Percentiles rank a stretch among this genome's conserved stretches.
phyloP scores from a whole-genome alignment of 139 green algal genomes.

The Chlorella vulgaris region DNA sequence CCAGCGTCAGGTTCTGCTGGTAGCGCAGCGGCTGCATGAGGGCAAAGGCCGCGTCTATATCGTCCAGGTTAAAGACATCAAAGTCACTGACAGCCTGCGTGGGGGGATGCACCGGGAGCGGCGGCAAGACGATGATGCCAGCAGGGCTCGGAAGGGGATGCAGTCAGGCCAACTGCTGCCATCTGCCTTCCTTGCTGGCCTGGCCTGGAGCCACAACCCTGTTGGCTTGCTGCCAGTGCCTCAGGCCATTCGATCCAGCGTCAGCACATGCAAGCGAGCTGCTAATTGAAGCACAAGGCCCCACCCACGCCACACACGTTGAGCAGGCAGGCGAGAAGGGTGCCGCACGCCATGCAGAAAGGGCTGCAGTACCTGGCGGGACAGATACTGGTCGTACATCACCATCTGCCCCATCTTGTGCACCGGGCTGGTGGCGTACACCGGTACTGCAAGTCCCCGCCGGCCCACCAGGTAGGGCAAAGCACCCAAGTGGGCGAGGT shows the following conservation, averaged over 20 bases:
- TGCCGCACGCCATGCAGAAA: too few species aligned
- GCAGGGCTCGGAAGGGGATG: too few species aligned
- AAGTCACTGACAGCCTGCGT: constrained; percentile 68
- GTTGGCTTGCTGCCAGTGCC: too few species aligned
- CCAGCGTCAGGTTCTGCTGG: constrained; percentile 63
- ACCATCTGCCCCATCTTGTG: constrained; percentile 88
- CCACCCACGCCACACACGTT: too few species aligned
- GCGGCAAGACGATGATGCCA: background rate
- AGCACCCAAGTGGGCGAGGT: constrained; percentile 81
- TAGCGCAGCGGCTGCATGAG: constrained; percentile 65
- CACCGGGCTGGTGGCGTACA: constrained; percentile 84
- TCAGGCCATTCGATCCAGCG: too few species aligned
- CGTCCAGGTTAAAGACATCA: constrained; percentile 69
- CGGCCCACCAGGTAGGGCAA: constrained; percentile 78
- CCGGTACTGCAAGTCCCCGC: constrained; percentile 38
- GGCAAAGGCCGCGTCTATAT: constrained; percentile 85
- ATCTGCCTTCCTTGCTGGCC: too few species aligned
- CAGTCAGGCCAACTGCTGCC: too few species aligned
- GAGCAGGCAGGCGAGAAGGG: too few species aligned
- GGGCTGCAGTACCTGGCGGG: constrained; percentile 49
- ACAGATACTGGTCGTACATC: constrained; percentile 78
- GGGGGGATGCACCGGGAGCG: background rate
- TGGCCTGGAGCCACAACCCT: too few species aligned
- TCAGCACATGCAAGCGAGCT: too few species aligned
- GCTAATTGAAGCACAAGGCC: too few species aligned